A percentile compares a stretch with the other conserved stretches of the same genome.
Evolutionary conservation across 176 grass and related monocot species (phyloP).

Genomic region (Miscanthus lutarioriparius): DNA sequence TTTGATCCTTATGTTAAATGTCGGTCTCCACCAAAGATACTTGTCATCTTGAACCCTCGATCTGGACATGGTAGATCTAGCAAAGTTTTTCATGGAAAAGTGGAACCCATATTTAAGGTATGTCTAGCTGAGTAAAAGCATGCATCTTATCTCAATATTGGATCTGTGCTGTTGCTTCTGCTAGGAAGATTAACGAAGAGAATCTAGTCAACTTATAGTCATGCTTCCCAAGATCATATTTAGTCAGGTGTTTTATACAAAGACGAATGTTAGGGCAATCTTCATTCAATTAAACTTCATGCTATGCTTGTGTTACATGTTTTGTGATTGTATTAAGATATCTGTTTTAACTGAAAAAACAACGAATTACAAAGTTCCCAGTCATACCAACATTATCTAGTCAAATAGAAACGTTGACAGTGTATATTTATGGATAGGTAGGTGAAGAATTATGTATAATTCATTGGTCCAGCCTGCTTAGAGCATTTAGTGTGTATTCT

Average conservation of each 20-base stretch:
- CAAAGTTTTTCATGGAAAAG: constrained; percentile 95
- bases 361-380: neutral
- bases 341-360: neutral
- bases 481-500: constrained; percentile 14
- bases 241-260: constrained; percentile 5
- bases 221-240: constrained; percentile 22
- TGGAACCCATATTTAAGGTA: constrained; percentile 99
- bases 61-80: constrained; percentile 97
- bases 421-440: neutral
- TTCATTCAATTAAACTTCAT: constrained; percentile 19
- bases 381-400: neutral
- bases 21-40: constrained; percentile 81
- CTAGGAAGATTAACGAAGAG: neutral
- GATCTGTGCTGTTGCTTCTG: neutral
- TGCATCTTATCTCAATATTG: constrained; percentile 26
- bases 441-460: constrained; percentile 8
- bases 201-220: constrained; percentile 12
- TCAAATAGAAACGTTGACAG: constrained; percentile 5
- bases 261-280: neutral
- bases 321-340: neutral
- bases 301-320: neutral
- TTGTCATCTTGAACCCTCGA: constrained; percentile 97
- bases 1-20: constrained; percentile 94
- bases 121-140: constrained; percentile 38
- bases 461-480: neutral